Conservation (phyloP, 495 filamentous ascomycete genomes). For the Aspergillus affinis region DNA sequence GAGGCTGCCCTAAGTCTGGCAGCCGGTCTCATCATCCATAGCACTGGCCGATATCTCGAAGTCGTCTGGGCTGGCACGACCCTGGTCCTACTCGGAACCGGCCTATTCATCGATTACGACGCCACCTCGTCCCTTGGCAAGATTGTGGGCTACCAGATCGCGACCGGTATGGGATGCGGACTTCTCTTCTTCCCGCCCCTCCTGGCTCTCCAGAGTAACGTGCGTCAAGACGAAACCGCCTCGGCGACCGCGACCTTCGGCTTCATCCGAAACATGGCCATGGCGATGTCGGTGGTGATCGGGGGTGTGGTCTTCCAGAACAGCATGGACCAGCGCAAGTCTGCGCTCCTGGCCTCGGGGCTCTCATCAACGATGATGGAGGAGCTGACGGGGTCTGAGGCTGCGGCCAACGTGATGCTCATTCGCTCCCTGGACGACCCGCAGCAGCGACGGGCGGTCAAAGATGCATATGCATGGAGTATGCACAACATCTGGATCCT, state of each 20-base stretch:
- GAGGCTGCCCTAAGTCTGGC: conserved; percentile 50
- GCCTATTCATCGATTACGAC: conserved; percentile 50
- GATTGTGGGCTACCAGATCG: conserved; percentile 57
- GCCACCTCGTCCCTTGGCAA: conserved; percentile 37
- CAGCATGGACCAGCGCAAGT: conserved; percentile 48
- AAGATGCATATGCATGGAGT: conserved; percentile 59
- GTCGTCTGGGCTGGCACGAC: conserved; percentile 51
- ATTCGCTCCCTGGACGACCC: conserved; percentile 45
- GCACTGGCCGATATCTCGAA: conserved; percentile 59
- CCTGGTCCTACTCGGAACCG: conserved; percentile 50
- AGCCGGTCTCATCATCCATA: conserved; percentile 55
- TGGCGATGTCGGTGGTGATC: conserved; percentile 70
- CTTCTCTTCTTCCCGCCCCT: conserved; percentile 61
- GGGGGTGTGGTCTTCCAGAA: conserved; percentile 79
- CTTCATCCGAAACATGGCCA: conserved; percentile 72
- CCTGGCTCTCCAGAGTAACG: conserved; percentile 73
- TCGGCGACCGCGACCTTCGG: conserved; percentile 74
- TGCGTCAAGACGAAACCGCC: conserved; percentile 68
- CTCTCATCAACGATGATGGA: conserved; percentile 36
- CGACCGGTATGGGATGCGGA: conserved; percentile 57
- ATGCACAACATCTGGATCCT: conserved; percentile 62
- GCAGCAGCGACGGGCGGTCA: conserved; percentile 44
- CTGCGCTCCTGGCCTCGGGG: conserved; percentile 45
- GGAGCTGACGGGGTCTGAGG: conserved; percentile 47
- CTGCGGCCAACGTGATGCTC: conserved; percentile 51